Percentiles rank a stretch among this genome's conserved stretches.
These are phyloP conservation scores for Thalassiosira profunda DNA, from an alignment of 108 stramenopile species.

Conservation along the genomic window DNA sequence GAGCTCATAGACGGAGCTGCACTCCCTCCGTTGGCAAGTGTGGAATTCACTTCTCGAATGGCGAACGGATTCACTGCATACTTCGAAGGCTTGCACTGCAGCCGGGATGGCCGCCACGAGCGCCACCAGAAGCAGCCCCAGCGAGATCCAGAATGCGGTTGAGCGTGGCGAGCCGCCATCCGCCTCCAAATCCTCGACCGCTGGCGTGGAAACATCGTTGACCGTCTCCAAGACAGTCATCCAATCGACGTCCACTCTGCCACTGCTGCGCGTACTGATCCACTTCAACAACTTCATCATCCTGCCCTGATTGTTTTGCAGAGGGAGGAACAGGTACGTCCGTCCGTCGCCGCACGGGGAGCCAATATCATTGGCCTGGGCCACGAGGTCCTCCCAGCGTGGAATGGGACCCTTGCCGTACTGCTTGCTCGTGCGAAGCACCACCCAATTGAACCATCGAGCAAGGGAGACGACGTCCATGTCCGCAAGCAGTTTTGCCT, in stretches of 20 bases:
- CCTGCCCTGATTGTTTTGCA: background rate
- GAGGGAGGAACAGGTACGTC: slow-evolving; percentile 33
- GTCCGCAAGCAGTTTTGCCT: no score
- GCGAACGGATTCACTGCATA: background rate
- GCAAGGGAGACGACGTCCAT: no score
- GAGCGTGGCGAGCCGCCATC: slow-evolving; percentile 3
- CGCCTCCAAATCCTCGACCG: no score
- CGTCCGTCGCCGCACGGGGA: background rate
- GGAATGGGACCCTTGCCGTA: slow-evolving; percentile 7
- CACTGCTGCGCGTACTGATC: background rate
- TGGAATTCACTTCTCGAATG: no score
- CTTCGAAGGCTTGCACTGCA: no score
- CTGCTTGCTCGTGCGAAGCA: slow-evolving; percentile 10
- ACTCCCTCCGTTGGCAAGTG: no score
- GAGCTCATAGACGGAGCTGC: no score
- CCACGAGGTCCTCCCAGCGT: background rate
- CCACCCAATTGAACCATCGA: no score
- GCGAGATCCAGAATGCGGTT: background rate
- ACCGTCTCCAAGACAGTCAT: slow-evolving; percentile 16
- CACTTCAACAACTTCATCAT: no score
- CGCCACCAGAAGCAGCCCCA: background rate
- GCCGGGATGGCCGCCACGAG: background rate
- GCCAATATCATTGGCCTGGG: background rate
- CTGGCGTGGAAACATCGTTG: background rate
- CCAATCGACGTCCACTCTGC: slow-evolving; percentile 19